phyloP scores from a whole-genome alignment of 192 early-diverging fungal species.

The Lunasporangiospora selenospora region DNA sequence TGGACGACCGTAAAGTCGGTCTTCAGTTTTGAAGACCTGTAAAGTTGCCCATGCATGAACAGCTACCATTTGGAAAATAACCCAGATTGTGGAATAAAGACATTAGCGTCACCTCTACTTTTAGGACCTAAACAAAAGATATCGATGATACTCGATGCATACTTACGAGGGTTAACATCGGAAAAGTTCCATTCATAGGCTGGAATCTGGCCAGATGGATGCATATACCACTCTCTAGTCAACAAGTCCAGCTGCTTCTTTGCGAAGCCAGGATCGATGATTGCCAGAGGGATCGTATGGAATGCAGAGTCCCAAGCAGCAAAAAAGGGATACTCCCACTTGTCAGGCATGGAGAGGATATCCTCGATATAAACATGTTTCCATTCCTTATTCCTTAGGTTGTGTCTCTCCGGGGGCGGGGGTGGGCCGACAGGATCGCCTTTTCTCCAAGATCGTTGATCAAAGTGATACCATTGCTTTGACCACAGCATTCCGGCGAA shows the following conservation, averaged over 20 bases:
- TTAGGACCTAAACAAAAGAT: too few relatives aligned
- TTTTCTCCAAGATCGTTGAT: conserved; percentile 38
- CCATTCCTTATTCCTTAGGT: conserved; percentile 41
- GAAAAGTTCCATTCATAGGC: conserved; percentile 50
- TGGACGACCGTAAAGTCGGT: conserved; percentile 14
- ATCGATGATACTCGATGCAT: background rate
- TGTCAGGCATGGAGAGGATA: conserved; percentile 44
- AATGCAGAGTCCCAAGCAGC: conserved; percentile 46
- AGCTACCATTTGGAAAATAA: conserved; percentile 14
- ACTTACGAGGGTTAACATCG: conserved; percentile 47
- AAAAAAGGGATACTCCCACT: conserved; percentile 51
- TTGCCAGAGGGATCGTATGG: conserved; percentile 30
- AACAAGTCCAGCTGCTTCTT: conserved; percentile 43
- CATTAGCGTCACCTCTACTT: too few relatives aligned
- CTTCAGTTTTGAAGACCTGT: conserved; percentile 38
- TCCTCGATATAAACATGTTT: conserved; percentile 44
- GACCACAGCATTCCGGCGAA: conserved; percentile 45
- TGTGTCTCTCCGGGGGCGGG: conserved; percentile 16
- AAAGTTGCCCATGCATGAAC: conserved; percentile 44
- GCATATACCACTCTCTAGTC: conserved; percentile 48
- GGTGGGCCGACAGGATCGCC: conserved; percentile 23
- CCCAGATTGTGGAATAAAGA: too few relatives aligned
- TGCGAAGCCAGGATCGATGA: conserved; percentile 36
- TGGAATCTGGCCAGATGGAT: conserved; percentile 42
- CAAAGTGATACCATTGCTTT: conserved; percentile 46